Percentiles rank a stretch among this genome's conserved stretches.
Evolutionary conservation across 2,329 filamentous ascomycete genomes (phyloP).

Genomic region (Pseudopyrenochaeta lycopersici): DNA sequence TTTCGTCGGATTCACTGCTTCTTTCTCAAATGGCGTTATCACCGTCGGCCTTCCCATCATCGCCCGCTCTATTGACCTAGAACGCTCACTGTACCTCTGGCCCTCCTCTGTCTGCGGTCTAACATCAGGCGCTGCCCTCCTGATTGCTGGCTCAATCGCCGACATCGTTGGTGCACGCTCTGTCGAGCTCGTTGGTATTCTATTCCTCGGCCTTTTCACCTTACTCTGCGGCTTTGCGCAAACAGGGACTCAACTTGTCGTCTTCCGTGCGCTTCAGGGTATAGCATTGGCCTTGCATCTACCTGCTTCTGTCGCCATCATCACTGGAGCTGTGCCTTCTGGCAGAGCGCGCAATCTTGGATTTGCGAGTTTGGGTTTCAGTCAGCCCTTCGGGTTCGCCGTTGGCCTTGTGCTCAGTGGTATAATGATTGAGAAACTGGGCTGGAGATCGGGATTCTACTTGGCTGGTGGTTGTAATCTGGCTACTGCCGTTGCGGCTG

Average conservation of each 20-base stretch:
- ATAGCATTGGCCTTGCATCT: slow-evolving; percentile 58
- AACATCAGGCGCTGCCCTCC: slow-evolving; percentile 58
- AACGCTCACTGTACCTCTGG: slow-evolving; percentile 46
- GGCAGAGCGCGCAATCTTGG: slow-evolving; percentile 43
- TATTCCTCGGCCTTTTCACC: slow-evolving; percentile 54
- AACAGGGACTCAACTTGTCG: slow-evolving; percentile 54
- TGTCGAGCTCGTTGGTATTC: slow-evolving; percentile 55
- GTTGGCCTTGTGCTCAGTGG: slow-evolving; percentile 62
- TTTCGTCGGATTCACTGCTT: slow-evolving; percentile 39
- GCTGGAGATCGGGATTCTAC: slow-evolving; percentile 61
- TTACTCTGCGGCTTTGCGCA: slow-evolving; percentile 57
- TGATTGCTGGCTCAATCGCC: slow-evolving; percentile 60
- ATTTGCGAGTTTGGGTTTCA: slow-evolving; percentile 54
- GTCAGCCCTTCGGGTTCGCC: slow-evolving; percentile 60
- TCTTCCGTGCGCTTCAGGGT: slow-evolving; percentile 58
- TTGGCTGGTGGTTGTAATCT: slow-evolving; percentile 44
- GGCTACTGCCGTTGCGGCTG: slow-evolving; percentile 46
- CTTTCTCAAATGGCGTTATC: slow-evolving; percentile 51
- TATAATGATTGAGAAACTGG: slow-evolving; percentile 56
- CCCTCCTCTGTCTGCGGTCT: slow-evolving; percentile 49
- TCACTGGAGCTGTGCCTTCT: slow-evolving; percentile 40
- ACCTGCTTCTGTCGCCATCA: slow-evolving; percentile 58
- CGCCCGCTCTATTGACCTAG: slow-evolving; percentile 37
- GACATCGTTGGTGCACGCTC: slow-evolving; percentile 59
- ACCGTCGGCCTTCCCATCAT: slow-evolving; percentile 56